A percentile compares a stretch with the other conserved stretches of the same genome.
Evolutionary conservation across 768 basidiomycete genomes (phyloP).

Genomic region (Russula compacta): DNA sequence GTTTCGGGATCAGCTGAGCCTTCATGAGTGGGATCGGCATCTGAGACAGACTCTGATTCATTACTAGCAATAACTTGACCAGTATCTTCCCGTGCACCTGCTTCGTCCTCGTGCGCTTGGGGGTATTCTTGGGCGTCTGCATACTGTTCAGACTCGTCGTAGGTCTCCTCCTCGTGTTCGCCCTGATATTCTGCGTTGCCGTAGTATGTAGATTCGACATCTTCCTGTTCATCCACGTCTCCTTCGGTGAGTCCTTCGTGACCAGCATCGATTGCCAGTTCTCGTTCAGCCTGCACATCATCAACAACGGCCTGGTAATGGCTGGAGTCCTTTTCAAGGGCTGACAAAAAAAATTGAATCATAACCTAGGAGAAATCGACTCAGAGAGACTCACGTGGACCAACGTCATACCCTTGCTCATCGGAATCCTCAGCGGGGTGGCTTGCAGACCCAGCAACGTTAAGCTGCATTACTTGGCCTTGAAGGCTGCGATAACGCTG

Average conservation of each 20-base stretch:
- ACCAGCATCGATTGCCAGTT: neutral
- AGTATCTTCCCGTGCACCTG: constrained; percentile 1
- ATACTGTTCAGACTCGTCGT: constrained; percentile 8
- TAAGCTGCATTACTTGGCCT: constrained; percentile 8
- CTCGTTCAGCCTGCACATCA: neutral
- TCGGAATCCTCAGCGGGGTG: neutral
- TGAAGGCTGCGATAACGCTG: constrained; percentile 17
- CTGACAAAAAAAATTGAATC: neutral
- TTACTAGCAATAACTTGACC: constrained; percentile 11
- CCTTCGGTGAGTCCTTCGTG: neutral
- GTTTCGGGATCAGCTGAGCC: neutral
- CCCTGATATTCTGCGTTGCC: constrained; percentile 1
- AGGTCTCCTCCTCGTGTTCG: constrained; percentile 1
- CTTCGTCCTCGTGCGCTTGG: neutral
- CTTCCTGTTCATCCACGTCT: constrained; percentile 1
- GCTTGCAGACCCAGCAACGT: neutral
- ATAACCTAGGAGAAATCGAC: neutral
- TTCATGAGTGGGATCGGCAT: constrained; percentile 1
- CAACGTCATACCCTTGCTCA: neutral
- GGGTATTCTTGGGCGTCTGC: constrained; percentile 7
- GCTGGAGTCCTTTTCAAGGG: neutral
- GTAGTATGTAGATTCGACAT: neutral
- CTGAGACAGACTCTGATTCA: constrained; percentile 6
- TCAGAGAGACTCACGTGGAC: neutral
- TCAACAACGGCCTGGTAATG: neutral